phyloP scores from a whole-genome alignment of 2,329 filamentous ascomycete species.

The Phyllosticta citriasiana region DNA sequence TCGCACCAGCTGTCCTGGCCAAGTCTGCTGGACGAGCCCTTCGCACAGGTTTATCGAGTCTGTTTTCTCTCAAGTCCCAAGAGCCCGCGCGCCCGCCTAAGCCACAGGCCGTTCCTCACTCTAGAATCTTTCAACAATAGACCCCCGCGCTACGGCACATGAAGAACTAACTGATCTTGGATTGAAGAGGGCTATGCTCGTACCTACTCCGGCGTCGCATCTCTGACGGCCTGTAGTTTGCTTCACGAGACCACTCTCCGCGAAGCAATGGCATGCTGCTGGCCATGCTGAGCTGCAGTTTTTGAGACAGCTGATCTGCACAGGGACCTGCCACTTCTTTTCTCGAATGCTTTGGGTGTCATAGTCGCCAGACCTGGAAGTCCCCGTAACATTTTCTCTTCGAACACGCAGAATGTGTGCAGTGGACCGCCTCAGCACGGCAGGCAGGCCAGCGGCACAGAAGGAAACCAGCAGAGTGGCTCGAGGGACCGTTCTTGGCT shows the following conservation, averaged over 20 bases:
- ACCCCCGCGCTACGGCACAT: neutral
- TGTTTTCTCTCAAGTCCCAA: neutral
- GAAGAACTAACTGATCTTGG: neutral
- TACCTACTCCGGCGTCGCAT: neutral
- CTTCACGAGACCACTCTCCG: neutral
- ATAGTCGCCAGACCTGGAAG: neutral
- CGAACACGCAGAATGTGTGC: neutral
- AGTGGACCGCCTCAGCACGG: neutral
- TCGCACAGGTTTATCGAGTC: neutral
- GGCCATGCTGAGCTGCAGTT: neutral
- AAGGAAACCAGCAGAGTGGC: neutral
- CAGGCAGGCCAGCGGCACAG: neutral
- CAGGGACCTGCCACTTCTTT: neutral
- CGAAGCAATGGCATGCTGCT: neutral
- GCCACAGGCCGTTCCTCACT: neutral
- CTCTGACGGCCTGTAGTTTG: neutral
- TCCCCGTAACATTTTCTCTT: neutral
- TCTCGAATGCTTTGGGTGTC: neutral
- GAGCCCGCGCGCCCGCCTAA: neutral
- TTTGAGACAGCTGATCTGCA: neutral
- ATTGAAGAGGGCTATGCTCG: neutral
- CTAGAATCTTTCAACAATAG: neutral
- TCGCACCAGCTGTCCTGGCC: neutral
- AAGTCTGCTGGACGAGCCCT: neutral
- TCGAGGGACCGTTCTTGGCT: neutral